Evolutionary conservation across 345 rosid genomes (phyloP), one percentile per base, ranked within the genome.

Genomic region (Tarenaya hassleriana): DNA sequence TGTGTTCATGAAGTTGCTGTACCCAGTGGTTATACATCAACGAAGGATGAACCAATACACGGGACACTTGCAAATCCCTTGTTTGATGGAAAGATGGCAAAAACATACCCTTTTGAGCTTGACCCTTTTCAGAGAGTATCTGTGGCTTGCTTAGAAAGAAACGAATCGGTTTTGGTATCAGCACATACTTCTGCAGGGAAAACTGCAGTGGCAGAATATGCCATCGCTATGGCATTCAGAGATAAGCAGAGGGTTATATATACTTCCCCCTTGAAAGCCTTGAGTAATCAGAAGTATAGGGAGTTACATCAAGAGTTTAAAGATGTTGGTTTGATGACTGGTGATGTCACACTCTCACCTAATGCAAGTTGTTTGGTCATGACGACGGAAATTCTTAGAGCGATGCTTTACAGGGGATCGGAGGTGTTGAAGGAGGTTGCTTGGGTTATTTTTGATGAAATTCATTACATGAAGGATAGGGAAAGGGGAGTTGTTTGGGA

Each of bases 401-500:
- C 97, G 4, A 92, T 92, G 98, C 95, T 92, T 63, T 88, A 77
- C 40, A 67, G 97, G 59, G 98, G 98, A 2, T 85, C 97, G 1
- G 95, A 92, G 70, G 90, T 92, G 45, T 66, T 92, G 72, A 92
- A 92, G 67, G 98, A 92, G 75, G 98, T 92, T 69, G 82, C 97
- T 1, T 92, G 98, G 98, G 96, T 92, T 40, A 80, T 92, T 44
- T 92, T 92, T 58, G 98, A 92, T 67, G 98, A 92, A 68, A 92
- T 92, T 43, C 98, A 92, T 71, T 92, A 92, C 47, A 92, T 88
- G 97, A 92, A 79, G 65, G 98, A 92, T 69, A 79, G 97, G 46
- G 98, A 92, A 69, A 74, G 97, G 56, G 98, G 98, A 1, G 98
- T 88, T 62, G 98, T 92, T 47, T 92, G 98, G 98, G 97, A 92